A percentile compares a stretch with the other conserved stretches of the same genome.
phyloP scores from a whole-genome alignment of 345 rosid genomes.

The Corymbia maculata region DNA sequence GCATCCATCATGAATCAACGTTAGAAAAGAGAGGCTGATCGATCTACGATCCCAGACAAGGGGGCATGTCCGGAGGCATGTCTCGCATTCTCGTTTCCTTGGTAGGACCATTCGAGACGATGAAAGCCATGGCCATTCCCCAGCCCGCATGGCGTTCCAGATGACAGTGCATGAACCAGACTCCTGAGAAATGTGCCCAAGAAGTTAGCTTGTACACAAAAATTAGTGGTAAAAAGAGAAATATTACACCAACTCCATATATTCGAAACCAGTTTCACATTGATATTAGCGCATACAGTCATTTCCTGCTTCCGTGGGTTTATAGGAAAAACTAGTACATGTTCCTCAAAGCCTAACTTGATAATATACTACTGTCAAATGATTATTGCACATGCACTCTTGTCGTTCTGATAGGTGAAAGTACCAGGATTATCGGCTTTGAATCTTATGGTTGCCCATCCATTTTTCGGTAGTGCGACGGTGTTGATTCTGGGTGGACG shows the following conservation, averaged over 20 bases:
- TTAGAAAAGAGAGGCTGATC: neutral
- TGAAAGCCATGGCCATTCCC: constrained; percentile 6
- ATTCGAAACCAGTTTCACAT: neutral
- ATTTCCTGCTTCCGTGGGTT: neutral
- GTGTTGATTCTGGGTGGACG: constrained; percentile 32
- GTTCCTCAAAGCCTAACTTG: neutral
- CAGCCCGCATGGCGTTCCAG: neutral
- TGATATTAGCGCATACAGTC: neutral
- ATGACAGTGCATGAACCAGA: constrained; percentile 5
- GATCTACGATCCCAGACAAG: neutral
- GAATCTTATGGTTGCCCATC: constrained; percentile 24
- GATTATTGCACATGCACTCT: neutral
- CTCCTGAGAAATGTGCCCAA: neutral
- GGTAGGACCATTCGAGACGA: neutral
- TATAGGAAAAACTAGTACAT: neutral
- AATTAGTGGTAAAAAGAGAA: neutral
- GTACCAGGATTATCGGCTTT: constrained; percentile 23
- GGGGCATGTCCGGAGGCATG: neutral
- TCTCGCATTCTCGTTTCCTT: constrained; percentile 1
- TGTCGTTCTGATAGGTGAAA: neutral
- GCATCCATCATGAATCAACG: neutral
- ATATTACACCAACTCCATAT: neutral
- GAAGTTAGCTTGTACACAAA: neutral
- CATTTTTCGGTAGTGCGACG: constrained; percentile 6
- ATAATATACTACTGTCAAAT: neutral